A percentile compares a stretch with the other conserved stretches of the same genome.
phyloP scores from a whole-genome alignment of 306 rosid genomes.

The Cajanus cajan region DNA sequence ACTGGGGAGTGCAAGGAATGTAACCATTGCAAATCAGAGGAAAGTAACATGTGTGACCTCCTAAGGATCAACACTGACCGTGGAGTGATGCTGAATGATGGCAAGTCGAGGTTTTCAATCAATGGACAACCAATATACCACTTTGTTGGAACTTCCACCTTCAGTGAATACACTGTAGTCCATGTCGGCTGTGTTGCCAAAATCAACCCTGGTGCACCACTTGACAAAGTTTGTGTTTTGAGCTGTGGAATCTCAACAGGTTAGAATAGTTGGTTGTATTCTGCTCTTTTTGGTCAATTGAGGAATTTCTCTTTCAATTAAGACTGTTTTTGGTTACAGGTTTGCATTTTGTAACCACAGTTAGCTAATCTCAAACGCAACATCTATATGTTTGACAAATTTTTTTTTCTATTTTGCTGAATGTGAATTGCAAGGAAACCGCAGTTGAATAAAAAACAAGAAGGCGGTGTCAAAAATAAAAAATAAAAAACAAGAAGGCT shows the following conservation, averaged over 20 bases:
- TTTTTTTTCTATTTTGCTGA: no score
- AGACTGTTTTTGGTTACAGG: neutral
- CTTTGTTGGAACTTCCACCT: slow-evolving; percentile 48
- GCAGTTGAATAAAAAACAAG: no score
- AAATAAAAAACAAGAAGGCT: no score
- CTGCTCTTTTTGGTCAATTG: neutral
- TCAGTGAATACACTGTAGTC: slow-evolving; percentile 47
- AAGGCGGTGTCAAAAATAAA: no score
- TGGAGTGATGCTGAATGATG: slow-evolving; percentile 45
- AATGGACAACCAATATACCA: slow-evolving; percentile 42
- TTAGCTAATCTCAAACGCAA: no score
- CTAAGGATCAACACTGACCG: slow-evolving; percentile 46
- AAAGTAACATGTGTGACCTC: slow-evolving; percentile 51
- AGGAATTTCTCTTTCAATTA: neutral
- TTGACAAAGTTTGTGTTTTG: slow-evolving; percentile 45
- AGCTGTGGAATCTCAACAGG: slow-evolving; percentile 51
- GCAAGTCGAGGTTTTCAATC: slow-evolving; percentile 42
- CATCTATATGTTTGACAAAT: no score
- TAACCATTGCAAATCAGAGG: slow-evolving; percentile 44
- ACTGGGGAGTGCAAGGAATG: slow-evolving; percentile 47
- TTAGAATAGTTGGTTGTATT: neutral
- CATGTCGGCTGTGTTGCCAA: slow-evolving; percentile 46
- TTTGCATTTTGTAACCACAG: no score
- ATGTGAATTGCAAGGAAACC: no score
- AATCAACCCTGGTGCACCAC: slow-evolving; percentile 45